Percentiles rank a stretch among this genome's conserved stretches.
Conservation (phyloP, 2,329 filamentous ascomycete species). For the Calonectria pteridis region DNA sequence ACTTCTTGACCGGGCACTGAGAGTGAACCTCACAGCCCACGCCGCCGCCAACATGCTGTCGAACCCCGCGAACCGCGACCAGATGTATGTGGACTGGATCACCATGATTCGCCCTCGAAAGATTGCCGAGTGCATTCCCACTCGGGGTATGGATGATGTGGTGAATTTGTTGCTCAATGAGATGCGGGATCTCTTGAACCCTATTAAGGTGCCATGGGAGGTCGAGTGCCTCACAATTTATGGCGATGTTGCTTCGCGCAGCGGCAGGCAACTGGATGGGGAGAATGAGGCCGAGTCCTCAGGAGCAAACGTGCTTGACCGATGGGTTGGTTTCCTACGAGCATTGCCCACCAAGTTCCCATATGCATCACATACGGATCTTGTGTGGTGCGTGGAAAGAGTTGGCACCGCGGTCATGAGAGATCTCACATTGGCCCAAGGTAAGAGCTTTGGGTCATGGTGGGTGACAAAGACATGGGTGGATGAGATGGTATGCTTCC, state of each 20-base stretch:
- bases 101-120: constrained; percentile 73
- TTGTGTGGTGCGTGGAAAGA: constrained; percentile 82
- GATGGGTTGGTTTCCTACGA: constrained; percentile 80
- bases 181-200: constrained; percentile 78
- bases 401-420: constrained; percentile 83
- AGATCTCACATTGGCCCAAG: constrained; percentile 83
- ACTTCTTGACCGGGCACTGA: constrained; percentile 85
- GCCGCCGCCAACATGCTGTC: constrained; percentile 94
- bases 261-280: constrained; percentile 52
- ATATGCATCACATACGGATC: constrained; percentile 77
- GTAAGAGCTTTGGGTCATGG: constrained; percentile 89
- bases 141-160: constrained; percentile 74
- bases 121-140: constrained; percentile 73
- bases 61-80: constrained; percentile 87
- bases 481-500: constrained; percentile 92
- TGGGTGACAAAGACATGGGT: constrained; percentile 97
- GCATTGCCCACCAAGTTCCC: constrained; percentile 79
- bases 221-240: constrained; percentile 72
- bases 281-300: constrained; percentile 46
- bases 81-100: constrained; percentile 96
- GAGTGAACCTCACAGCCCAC: constrained; percentile 94
- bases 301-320: constrained; percentile 78
- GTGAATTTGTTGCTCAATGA: constrained; percentile 74
- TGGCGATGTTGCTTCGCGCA: constrained; percentile 66
- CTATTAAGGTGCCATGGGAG: constrained; percentile 74